A percentile compares a stretch with the other conserved stretches of the same genome.
phyloP scores from a whole-genome alignment of 2,329 filamentous ascomycete genomes.

The Diaporthe aspalathi region DNA sequence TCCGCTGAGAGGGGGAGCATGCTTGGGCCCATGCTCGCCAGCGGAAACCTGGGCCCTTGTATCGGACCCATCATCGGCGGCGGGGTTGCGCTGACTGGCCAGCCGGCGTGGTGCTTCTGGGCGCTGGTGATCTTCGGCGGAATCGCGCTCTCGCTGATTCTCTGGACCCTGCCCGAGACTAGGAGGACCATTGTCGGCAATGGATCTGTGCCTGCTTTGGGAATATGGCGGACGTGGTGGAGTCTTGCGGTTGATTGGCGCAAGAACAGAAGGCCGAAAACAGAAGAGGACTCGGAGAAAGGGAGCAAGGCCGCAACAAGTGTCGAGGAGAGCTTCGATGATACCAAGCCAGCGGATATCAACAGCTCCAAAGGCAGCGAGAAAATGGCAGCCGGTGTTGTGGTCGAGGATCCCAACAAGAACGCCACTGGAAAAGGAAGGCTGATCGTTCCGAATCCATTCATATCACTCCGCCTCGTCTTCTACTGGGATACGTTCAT shows the following conservation, averaged over 20 bases:
- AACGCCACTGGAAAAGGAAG: slow-evolving; percentile 48
- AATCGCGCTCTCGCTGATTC: slow-evolving; percentile 56
- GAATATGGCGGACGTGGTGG: slow-evolving; percentile 61
- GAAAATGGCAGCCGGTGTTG: not conserved
- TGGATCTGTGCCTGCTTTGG: slow-evolving; percentile 64
- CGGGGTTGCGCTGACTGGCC: not conserved
- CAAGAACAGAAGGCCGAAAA: not conserved
- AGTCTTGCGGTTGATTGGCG: slow-evolving; percentile 42
- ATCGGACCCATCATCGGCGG: slow-evolving; percentile 38
- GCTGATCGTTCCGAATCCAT: slow-evolving; percentile 62
- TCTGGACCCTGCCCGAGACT: slow-evolving; percentile 66
- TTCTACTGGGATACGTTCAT: slow-evolving; percentile 65
- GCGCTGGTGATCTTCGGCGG: slow-evolving; percentile 68
- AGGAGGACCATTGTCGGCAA: slow-evolving; percentile 66
- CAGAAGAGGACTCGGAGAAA: not conserved
- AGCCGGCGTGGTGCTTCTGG: slow-evolving; percentile 34
- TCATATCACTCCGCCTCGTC: slow-evolving; percentile 61
- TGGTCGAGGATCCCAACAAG: not conserved
- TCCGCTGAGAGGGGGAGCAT: slow-evolving; percentile 75
- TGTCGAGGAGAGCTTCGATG: not conserved
- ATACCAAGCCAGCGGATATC: not conserved
- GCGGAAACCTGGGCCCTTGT: slow-evolving; percentile 58
- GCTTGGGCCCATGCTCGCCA: slow-evolving; percentile 70
- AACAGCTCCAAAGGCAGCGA: not conserved
- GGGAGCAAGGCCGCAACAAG: not conserved